A percentile compares a stretch with the other conserved stretches of the same genome.
Evolutionary conservation across 352 stramenopile genomes (phyloP).

Genomic region (Phytophthora litchii): DNA sequence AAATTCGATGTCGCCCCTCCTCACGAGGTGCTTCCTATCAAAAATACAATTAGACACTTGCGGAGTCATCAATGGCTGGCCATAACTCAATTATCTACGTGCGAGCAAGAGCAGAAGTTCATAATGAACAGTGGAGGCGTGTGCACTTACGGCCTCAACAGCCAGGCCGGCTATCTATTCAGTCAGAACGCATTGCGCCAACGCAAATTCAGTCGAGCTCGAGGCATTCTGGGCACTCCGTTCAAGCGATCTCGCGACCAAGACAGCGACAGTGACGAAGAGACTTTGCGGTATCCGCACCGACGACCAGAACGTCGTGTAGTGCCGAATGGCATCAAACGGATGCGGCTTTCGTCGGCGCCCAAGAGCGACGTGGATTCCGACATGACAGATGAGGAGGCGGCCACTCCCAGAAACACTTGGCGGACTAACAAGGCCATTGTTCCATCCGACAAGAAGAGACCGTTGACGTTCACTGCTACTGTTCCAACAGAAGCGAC

Average conservation of each 20-base stretch:
- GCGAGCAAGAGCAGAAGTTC: background rate
- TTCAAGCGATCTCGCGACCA: constrained; percentile 52
- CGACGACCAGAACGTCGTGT: constrained; percentile 9
- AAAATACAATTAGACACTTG: background rate
- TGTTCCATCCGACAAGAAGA: constrained; percentile 27
- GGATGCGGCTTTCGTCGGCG: constrained; percentile 65
- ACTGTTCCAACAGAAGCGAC: constrained; percentile 1
- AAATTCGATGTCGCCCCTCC: constrained; percentile 21
- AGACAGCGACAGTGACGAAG: constrained; percentile 23
- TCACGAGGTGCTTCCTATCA: constrained; percentile 1
- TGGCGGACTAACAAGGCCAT: constrained; percentile 32
- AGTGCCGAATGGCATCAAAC: constrained; percentile 71
- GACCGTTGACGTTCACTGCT: constrained; percentile 21
- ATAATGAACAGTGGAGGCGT: constrained; percentile 26
- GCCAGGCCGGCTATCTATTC: constrained; percentile 45
- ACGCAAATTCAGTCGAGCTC: constrained; percentile 50
- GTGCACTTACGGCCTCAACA: constrained; percentile 48
- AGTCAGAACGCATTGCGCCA: constrained; percentile 48
- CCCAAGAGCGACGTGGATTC: constrained; percentile 25
- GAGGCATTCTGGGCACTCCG: constrained; percentile 22
- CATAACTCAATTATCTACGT: constrained; percentile 31
- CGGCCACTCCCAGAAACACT: constrained; percentile 23
- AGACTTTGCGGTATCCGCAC: constrained; percentile 7
- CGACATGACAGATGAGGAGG: constrained; percentile 46
- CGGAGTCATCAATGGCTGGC: background rate